Conservation (phyloP, 1,284 basidiomycete genomes). For the Cryptococcus jaspeensis region DNA sequence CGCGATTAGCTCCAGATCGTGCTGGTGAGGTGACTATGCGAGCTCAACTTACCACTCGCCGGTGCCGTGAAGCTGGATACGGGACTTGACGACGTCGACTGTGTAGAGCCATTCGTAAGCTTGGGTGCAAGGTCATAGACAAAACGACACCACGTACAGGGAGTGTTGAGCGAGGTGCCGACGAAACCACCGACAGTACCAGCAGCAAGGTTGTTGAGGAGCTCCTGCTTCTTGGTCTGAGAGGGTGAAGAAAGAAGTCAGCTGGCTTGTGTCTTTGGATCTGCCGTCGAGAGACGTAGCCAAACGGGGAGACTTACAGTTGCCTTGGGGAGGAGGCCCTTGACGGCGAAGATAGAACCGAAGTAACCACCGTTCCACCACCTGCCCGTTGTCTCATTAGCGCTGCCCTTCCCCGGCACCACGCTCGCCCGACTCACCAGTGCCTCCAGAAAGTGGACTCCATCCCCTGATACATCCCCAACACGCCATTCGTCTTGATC, state of each 20-base stretch:
- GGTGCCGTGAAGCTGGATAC: conserved; percentile 85
- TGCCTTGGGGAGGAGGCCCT: conserved; percentile 75
- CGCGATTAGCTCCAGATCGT: not conserved
- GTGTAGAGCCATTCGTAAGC: conserved; percentile 1
- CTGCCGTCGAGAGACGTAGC: too few species aligned
- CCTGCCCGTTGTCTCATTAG: conserved; percentile 53
- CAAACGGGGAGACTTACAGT: conserved; percentile 57
- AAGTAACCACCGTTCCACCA: conserved; percentile 87
- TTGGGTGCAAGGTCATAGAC: not conserved
- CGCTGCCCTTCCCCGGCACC: too few species aligned
- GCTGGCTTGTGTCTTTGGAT: conserved; percentile 1
- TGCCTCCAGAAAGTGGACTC: conserved; percentile 95
- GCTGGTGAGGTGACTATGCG: too few species aligned
- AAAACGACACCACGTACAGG: conserved; percentile 42
- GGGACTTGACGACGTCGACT: conserved; percentile 86
- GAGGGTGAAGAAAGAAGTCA: not conserved
- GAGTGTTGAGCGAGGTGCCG: conserved; percentile 61
- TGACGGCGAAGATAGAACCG: conserved; percentile 82
- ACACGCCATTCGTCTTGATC: conserved; percentile 69
- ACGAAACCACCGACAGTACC: conserved; percentile 88
- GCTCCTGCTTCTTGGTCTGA: conserved; percentile 66
- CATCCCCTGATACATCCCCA: conserved; percentile 77
- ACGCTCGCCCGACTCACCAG: too few species aligned
- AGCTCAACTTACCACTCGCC: conserved; percentile 64
- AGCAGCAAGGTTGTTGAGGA: conserved; percentile 90